Evolutionary conservation across 192 early-diverging fungal species (phyloP).

Genomic region (Martensiomyces pterosporus): DNA sequence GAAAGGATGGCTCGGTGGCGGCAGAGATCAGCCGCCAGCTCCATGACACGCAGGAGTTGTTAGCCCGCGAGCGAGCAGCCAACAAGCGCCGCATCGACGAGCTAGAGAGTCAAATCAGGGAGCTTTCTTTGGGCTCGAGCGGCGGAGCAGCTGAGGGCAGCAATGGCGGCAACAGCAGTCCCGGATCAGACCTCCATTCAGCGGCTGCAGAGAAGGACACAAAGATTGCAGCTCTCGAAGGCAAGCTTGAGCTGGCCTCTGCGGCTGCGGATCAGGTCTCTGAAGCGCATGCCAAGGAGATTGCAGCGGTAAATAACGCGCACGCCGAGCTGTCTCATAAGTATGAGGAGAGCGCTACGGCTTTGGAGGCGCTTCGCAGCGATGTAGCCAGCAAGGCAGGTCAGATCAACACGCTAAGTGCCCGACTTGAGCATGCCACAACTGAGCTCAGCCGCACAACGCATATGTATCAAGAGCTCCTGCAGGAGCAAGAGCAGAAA

Average conservation of each 20-base stretch:
- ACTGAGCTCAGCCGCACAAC: constrained; percentile 12
- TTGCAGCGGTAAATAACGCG: constrained; percentile 1
- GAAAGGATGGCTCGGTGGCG: not conserved
- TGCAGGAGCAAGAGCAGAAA: constrained; percentile 12
- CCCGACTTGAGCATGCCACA: constrained; percentile 9
- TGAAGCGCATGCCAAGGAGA: constrained; percentile 3
- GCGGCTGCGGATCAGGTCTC: not conserved
- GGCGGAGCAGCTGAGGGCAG: no score
- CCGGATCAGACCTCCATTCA: not conserved
- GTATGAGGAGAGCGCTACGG: constrained; percentile 1
- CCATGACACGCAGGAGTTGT: constrained; percentile 13
- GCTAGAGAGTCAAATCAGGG: constrained; percentile 22
- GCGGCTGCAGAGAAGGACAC: not conserved
- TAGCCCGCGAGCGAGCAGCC: constrained; percentile 33
- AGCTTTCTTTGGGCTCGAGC: no score
- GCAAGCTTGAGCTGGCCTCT: not conserved
- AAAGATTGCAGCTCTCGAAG: constrained; percentile 12
- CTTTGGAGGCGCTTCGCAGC: not conserved
- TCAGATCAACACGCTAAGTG: constrained; percentile 10
- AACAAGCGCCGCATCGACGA: constrained; percentile 17
- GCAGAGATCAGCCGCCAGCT: constrained; percentile 19
- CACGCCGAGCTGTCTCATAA: constrained; percentile 1
- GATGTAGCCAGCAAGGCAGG: not conserved
- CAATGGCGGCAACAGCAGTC: not conserved
- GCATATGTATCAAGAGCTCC: constrained; percentile 19